Conservation (phyloP, 2,329 filamentous ascomycete species). For the Eurotiales sp. region DNA sequence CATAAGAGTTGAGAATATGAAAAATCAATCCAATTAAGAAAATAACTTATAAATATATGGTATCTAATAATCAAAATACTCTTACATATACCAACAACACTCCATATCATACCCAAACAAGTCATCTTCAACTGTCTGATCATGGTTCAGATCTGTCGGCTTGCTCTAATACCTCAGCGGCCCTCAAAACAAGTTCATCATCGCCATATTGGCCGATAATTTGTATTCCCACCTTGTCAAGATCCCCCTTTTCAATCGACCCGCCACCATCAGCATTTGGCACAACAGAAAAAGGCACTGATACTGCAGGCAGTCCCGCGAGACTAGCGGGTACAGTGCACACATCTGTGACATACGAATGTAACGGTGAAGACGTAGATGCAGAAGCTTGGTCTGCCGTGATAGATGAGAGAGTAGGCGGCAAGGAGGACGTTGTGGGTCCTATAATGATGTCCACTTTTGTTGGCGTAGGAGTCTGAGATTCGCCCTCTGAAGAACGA, state of each 20-base stretch:
- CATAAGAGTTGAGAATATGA: neutral
- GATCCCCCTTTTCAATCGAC: neutral
- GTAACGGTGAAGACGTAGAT: conserved; percentile 49
- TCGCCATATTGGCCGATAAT: conserved; percentile 48
- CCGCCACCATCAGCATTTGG: neutral
- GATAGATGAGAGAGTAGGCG: conserved; percentile 63
- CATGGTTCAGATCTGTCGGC: neutral
- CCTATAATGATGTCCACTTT: conserved; percentile 79
- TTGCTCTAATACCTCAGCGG: conserved; percentile 34
- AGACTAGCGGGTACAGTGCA: conserved; percentile 94
- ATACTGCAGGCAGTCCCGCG: conserved; percentile 84
- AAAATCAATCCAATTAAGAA: neutral
- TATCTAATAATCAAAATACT: conserved; percentile 5
- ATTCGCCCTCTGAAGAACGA: too few species aligned
- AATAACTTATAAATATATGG: neutral
- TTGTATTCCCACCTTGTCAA: conserved; percentile 39
- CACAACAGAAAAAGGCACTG: conserved; percentile 61
- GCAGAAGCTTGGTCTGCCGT: conserved; percentile 14
- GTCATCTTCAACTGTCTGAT: neutral
- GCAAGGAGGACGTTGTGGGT: conserved; percentile 76
- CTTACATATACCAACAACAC: conserved; percentile 5
- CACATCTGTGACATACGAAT: conserved; percentile 87
- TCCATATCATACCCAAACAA: neutral
- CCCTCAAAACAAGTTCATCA: conserved; percentile 39
- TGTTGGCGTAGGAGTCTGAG: neutral